Evolutionary conservation across 176 grass and related monocot species (phyloP).

Genomic region (Avena eriantha): DNA sequence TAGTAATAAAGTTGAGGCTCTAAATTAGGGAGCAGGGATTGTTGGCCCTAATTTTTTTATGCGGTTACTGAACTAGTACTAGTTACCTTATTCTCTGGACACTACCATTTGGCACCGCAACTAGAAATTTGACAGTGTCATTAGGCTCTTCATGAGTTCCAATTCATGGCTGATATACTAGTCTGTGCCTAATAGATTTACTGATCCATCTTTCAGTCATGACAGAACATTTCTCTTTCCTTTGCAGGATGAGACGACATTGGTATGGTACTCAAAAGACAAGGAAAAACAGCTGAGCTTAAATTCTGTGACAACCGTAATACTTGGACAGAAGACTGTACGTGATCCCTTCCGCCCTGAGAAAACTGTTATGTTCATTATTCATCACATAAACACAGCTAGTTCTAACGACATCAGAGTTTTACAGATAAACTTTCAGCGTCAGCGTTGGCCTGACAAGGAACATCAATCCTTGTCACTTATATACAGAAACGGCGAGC

Average conservation of each 20-base stretch:
- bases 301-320: conserved; percentile 61
- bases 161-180: conserved; percentile 1
- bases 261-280: conserved; percentile 89
- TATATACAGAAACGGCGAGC: conserved; percentile 68
- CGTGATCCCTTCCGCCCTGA: conserved; percentile 2
- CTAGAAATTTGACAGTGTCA: not conserved
- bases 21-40: no score
- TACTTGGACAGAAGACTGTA: conserved; percentile 92
- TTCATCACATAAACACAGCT: not conserved
- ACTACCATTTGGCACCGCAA: not conserved
- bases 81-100: not conserved
- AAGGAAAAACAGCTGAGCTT: conserved; percentile 78
- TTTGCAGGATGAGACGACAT: conserved; percentile 83
- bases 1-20: not conserved
- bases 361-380: not conserved
- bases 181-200: not conserved
- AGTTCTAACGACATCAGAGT: conserved; percentile 42
- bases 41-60: not conserved
- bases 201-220: conserved; percentile 9
- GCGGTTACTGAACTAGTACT: not conserved
- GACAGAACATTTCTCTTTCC: not conserved
- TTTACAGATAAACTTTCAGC: conserved; percentile 81
- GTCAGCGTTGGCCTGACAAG: conserved; percentile 71
- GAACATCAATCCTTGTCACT: conserved; percentile 86
- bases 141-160: not conserved